Evolutionary conservation across 225 moss, liverwort and hornwort species (phyloP), one percentile per base, ranked within the genome.

Genomic region (Antitrichia curtipendula): DNA sequence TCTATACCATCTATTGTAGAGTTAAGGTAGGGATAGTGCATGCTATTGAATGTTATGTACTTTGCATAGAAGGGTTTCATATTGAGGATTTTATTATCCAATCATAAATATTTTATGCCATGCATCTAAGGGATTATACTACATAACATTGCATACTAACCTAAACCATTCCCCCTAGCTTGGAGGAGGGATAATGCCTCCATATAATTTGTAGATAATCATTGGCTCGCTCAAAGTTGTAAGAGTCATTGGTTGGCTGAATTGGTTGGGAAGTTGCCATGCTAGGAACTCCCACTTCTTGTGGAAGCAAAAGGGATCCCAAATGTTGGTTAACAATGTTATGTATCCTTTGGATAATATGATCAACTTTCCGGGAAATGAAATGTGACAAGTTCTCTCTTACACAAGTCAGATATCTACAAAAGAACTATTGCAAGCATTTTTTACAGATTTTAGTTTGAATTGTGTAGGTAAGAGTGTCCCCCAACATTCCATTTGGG

Each of bases 151-250:
- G 4, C 24, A 7, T 13, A 24, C 3, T 5, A 41, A 14, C 14
- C 8, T 25, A 70, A 8, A 41, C 14, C 15, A 25, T 25, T 41
- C 3, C 1, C 2, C 8, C 0, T 23, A 0, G 8, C 5, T 70
- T 15, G 3, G 0, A n/a, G 10, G 20, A 69, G 25, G 41, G 15
- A 70, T 25, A 24, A 24, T 70, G 15, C 25, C 15, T 24, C 3
- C 8, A 0, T 4, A 25, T 69, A 70, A 38, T 68, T 13, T 23
- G 11, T 68, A 23, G 7, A 38, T 3, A 38, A 40, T 13, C 40
- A 40, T 38, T 68, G 13, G 4, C n/a, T n/a, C n/a, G n/a, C n/a
- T n/a, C n/a, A 0, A 66, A n/a, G 11, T 66, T 66, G n/a, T 11
- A n/a, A 66, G 3, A 0, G 7, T 24, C 10, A 24, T 23, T 58